Evolutionary conservation across 768 basidiomycete genomes (phyloP).

Genomic region (Lentinula lateritia): DNA sequence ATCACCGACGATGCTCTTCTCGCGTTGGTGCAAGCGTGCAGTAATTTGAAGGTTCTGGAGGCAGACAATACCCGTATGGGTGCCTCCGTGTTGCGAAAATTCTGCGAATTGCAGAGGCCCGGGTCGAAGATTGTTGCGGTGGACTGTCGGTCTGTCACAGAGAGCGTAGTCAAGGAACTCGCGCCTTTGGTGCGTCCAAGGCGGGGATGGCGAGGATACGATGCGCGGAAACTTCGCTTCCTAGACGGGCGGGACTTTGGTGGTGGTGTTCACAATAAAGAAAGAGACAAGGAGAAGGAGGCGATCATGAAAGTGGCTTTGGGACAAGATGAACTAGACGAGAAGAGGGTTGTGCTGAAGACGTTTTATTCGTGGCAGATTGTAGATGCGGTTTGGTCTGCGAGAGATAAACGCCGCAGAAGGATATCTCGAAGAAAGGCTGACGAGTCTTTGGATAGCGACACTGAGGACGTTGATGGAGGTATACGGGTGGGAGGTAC

Average conservation of each 20-base stretch:
- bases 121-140: conserved; percentile 62
- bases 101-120: conserved; percentile 49
- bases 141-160: conserved; percentile 70
- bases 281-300: conserved; percentile 62
- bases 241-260: conserved; percentile 63
- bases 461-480: conserved; percentile 17
- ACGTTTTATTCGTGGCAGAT: conserved; percentile 85
- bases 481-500: conserved; percentile 9
- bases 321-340: conserved; percentile 81
- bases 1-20: conserved; percentile 62
- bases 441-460: conserved; percentile 27
- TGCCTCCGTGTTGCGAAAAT: conserved; percentile 55
- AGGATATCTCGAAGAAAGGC: conserved; percentile 33
- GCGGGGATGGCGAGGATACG: conserved; percentile 69
- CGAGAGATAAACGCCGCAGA: conserved; percentile 64
- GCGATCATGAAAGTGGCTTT: conserved; percentile 15
- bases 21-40: conserved; percentile 58
- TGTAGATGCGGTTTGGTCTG: conserved; percentile 68
- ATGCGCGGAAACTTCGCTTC: conserved; percentile 63
- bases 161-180: conserved; percentile 59
- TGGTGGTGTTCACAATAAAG: conserved; percentile 39
- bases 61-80: conserved; percentile 77
- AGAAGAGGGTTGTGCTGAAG: conserved; percentile 67
- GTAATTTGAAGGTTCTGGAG: conserved; percentile 61
- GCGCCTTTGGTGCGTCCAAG: conserved; percentile 56